Evolutionary conservation across 75 land plant genomes (phyloP).

Genomic region (Cryptomeria japonica): DNA sequence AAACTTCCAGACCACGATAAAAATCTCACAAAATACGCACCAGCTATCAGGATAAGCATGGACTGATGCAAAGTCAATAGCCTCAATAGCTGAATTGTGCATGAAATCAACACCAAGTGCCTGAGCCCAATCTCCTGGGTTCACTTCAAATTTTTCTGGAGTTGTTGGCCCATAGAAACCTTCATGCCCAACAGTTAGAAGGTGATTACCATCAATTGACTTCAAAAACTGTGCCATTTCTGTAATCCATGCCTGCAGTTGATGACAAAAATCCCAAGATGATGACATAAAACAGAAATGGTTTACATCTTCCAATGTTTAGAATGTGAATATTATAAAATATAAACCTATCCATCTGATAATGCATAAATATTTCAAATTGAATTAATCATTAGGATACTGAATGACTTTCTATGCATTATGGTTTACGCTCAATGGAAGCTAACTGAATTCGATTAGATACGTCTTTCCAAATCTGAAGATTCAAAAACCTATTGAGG

Average conservation of each 20-base stretch:
- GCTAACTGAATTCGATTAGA: neutral
- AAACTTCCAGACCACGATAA: neutral
- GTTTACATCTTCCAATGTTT: neutral
- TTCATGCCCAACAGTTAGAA: conserved; percentile 77
- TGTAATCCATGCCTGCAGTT: conserved; percentile 80
- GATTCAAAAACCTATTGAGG: neutral
- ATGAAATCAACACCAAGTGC: conserved; percentile 84
- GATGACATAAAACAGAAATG: conserved; percentile 1
- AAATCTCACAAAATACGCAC: conserved; percentile 31
- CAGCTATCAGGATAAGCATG: conserved; percentile 90
- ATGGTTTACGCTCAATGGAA: neutral
- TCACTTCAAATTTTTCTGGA: conserved; percentile 39
- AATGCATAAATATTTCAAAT: neutral
- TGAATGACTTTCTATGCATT: neutral
- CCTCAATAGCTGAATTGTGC: conserved; percentile 50
- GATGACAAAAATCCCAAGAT: neutral
- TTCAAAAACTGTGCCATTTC: conserved; percentile 86
- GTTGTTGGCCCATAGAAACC: conserved; percentile 76
- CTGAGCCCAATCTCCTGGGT: conserved; percentile 59
- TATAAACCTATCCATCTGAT: neutral
- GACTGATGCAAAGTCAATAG: conserved; percentile 86
- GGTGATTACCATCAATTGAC: conserved; percentile 71
- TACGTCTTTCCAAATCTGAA: neutral
- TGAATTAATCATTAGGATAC: neutral
- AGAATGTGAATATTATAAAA: neutral